Base-by-base conservation (phyloP, 208 protist genomes). In the Trypanosomatidae sp. region DNA sequence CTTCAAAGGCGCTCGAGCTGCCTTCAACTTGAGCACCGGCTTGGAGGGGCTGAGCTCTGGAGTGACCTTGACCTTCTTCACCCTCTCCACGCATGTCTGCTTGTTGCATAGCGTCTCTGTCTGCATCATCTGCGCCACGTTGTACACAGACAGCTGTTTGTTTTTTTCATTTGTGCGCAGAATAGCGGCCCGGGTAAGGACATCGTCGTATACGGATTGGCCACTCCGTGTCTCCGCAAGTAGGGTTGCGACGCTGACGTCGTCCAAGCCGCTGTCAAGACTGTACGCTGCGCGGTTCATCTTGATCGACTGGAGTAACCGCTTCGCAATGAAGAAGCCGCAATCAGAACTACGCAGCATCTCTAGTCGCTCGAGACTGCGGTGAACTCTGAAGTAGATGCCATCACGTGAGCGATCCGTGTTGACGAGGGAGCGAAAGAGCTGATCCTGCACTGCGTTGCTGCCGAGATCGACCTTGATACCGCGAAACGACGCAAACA, bases 141-240 rank as follows among this genome's bases (percentile, higher is more conserved):
- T 59, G 73, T 84, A 85, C 13, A 76, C 19, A 1, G 53, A 19
- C 15, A 81, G 74, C 25, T 47, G 52, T 46, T 44, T 66, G 52
- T 79, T 85, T 62, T 50, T 62, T 12, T 69, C 62, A 33, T 65
- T 28, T 2, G 75, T 69, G 22, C 91, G 88, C 64, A 95, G 83
- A 47, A 79, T 59, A 13, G 80, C 60, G 0, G 87, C 88, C 22
- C 89, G 74, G 7, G 84, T 70, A 30, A 95, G 76, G 12, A 93
- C 74, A 79, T 93, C 88, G 77, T 95, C 91, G 72, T 95, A 95
- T 15, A 95, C 91, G 6, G 83, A 92, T 19, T 80, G 76, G 13
- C 77, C 76, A 39, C 53, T 30, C n/a, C 91, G 82, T 13, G 88
- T 92, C 65, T 88, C 81, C 2, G 83, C 81, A 3, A 95, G 79